phyloP scores from a whole-genome alignment of 106 monocot species.

The Acorus calamus region DNA sequence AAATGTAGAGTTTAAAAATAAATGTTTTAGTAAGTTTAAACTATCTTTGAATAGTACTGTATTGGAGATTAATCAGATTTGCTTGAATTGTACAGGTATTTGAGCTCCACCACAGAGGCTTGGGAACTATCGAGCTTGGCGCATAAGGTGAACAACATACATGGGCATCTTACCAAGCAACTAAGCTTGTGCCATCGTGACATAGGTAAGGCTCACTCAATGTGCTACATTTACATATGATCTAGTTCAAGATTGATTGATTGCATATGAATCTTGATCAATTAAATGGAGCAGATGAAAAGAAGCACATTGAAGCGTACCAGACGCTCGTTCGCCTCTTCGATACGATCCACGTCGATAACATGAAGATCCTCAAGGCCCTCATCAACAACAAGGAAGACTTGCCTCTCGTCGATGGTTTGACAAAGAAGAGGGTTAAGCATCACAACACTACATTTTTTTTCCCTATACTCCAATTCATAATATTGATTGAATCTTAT shows the following conservation, averaged over 20 bases:
- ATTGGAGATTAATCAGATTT: background rate
- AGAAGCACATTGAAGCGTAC: constrained; percentile 50
- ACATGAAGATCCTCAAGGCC: constrained; percentile 69
- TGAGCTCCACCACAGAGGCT: constrained; percentile 45
- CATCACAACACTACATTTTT: no score
- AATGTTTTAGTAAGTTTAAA: no score
- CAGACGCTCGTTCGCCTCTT: constrained; percentile 54
- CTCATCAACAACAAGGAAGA: constrained; percentile 60
- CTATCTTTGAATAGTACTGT: no score
- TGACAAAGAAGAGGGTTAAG: constrained; percentile 36
- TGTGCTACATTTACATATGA: background rate
- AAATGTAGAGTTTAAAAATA: no score
- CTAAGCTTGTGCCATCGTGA: constrained; percentile 27
- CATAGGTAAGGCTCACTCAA: constrained; percentile 30
- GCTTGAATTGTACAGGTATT: constrained; percentile 31
- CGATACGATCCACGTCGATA: constrained; percentile 51
- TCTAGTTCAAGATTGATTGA: background rate
- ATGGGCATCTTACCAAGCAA: constrained; percentile 55
- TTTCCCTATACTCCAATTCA: no score
- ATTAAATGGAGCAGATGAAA: constrained; percentile 36
- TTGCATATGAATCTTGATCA: background rate
- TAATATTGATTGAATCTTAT: no score
- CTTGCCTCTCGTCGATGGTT: constrained; percentile 42
- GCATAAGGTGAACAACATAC: constrained; percentile 61
- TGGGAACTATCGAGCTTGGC: constrained; percentile 86